Evolutionary conservation across 768 basidiomycete genomes (phyloP), one percentile per base, ranked within the genome.

Genomic region (Exidia glandulosa): DNA sequence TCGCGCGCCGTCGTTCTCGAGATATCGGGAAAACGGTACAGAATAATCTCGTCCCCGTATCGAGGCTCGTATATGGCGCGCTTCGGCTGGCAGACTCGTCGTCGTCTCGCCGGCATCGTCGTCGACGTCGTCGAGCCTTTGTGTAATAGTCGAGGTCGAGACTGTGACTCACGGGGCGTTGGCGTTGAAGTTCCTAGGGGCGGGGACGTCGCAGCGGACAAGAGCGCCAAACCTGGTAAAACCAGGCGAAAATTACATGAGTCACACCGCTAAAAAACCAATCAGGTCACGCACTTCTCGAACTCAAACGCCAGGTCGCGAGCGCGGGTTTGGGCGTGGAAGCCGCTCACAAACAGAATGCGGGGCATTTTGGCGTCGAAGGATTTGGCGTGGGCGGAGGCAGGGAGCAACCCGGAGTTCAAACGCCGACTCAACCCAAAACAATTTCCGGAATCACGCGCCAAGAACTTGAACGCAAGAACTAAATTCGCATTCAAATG

Each of bases 141-240:
- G 7, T 23, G 41, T 19, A 45, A 23, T 6, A 6, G 41, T 10
- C 41, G 41, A 19, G n/a, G 41, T 45, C 41, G 41, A 64, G 30
- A 65, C 60, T 59, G 62, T 67, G 62, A 91, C 90, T 89, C 78
- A 92, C 90, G 90, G 88, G 67, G 85, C 79, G 60, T 77, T 80
- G 19, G 86, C 82, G 63, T 85, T 79, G 0, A 85, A 83, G 73
- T 88, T 88, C 63, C 89, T 84, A 2, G 90, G 88, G 2, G 90
- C 91, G 19, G 90, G 90, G 16, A 94, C 89, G 69, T 94, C 91
- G 74, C 91, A 94, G 61, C 90, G 87, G 62, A 92, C 81, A 31
- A 94, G 79, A 59, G 86, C 86, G 19, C 90, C 90, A 65, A 78
- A 93, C 59, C 90, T 92, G 68, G 14, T 27, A 25, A n/a, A 50